Evolutionary conservation across 2,329 filamentous ascomycete species (phyloP).

Genomic region (Fusarium neocosmosporiellum): DNA sequence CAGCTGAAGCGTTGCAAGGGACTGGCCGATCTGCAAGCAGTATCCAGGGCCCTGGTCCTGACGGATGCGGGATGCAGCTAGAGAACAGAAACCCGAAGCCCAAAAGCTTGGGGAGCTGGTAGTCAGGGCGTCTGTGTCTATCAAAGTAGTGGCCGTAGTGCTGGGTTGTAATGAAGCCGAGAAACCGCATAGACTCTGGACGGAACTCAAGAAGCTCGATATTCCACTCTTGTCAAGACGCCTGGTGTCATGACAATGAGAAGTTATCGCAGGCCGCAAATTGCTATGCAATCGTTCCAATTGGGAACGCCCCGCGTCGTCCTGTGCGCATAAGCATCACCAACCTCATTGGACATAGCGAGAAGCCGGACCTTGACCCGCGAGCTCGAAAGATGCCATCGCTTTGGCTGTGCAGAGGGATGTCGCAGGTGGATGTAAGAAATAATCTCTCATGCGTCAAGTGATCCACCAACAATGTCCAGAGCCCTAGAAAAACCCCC

Average conservation of each 20-base stretch:
- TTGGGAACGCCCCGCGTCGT: conserved; percentile 12
- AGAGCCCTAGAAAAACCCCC: conserved; percentile 45
- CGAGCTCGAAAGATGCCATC: conserved; percentile 25
- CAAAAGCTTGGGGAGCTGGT: conserved; percentile 13
- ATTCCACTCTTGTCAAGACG: not conserved
- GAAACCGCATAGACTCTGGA: not conserved
- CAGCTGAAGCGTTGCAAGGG: conserved; percentile 35
- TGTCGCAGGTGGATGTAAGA: conserved; percentile 38
- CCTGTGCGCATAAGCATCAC: not conserved
- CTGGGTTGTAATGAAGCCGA: not conserved
- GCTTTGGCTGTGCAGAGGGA: conserved; percentile 12
- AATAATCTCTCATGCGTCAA: conserved; percentile 45
- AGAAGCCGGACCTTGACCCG: conserved; percentile 13
- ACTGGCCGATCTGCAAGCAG: conserved; percentile 43
- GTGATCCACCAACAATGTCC: conserved; percentile 40
- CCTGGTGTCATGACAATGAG: not conserved
- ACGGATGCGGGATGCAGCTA: conserved; percentile 40
- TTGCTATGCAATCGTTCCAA: not conserved
- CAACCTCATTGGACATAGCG: conserved; percentile 19
- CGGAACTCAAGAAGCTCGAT: not conserved
- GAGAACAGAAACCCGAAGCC: conserved; percentile 30
- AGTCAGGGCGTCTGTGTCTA: not conserved
- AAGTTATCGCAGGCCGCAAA: not conserved
- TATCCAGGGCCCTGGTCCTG: conserved; percentile 40
- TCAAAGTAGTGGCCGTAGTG: not conserved